These are phyloP conservation scores for Eugenia klotzschiana DNA, from an alignment of 441 rosid genomes.

Conservation along the genomic window DNA sequence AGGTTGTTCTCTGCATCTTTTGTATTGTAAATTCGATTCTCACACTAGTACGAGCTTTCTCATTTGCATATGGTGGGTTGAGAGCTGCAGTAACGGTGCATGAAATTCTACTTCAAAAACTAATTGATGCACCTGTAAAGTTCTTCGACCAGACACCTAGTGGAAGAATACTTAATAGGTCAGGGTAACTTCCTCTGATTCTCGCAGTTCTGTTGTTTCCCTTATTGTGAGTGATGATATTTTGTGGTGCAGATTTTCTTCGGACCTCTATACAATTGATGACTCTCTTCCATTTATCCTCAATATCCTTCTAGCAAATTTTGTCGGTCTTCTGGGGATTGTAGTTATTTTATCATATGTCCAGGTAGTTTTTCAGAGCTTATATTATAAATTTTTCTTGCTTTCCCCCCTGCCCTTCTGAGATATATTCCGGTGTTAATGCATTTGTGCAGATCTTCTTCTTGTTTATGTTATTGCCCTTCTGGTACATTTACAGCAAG, in stretches of 20 bases:
- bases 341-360: constrained; percentile 72
- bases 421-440: neutral
- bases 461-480: constrained; percentile 81
- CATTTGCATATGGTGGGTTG: constrained; percentile 91
- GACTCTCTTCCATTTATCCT: constrained; percentile 97
- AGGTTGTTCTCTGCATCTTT: constrained; percentile 74
- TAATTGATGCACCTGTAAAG: constrained; percentile 66
- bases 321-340: constrained; percentile 85
- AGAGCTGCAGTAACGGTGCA: constrained; percentile 75
- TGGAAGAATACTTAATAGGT: constrained; percentile 98
- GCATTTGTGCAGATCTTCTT: constrained; percentile 47
- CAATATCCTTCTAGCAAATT: constrained; percentile 89
- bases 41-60: constrained; percentile 86
- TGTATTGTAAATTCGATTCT: constrained; percentile 54
- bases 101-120: constrained; percentile 46
- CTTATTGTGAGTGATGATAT: neutral
- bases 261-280: constrained; percentile 94
- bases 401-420: neutral
- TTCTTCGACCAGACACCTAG: constrained; percentile 95
- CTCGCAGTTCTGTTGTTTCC: neutral
- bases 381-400: constrained; percentile 3
- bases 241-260: constrained; percentile 55
- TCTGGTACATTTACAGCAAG: constrained; percentile 83
- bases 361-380: constrained; percentile 37
- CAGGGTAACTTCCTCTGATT: constrained; percentile 2